Conservation (phyloP, 2,329 filamentous ascomycete species). For the Aspergillus carbonarius region DNA sequence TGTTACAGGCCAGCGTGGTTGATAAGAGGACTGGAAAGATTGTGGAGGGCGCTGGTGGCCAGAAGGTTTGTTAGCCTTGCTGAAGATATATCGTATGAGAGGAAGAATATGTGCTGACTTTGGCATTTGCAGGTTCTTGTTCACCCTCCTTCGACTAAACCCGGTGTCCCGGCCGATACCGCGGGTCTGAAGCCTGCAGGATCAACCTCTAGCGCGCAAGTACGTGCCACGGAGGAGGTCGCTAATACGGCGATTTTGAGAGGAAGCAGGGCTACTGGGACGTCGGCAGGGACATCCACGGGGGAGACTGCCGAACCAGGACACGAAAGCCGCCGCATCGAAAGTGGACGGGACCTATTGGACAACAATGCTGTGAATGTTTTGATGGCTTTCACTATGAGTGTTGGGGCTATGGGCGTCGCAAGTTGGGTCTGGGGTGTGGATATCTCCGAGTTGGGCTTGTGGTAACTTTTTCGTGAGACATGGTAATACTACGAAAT, state of each 20-base stretch:
- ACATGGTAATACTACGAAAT: neutral
- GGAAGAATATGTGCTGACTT: neutral
- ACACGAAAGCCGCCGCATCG: conserved; percentile 62
- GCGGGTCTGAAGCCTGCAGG: conserved; percentile 4
- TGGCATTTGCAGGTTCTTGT: conserved; percentile 32
- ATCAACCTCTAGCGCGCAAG: conserved; percentile 22
- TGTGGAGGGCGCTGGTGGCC: conserved; percentile 79
- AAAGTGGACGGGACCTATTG: conserved; percentile 70
- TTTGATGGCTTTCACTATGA: conserved; percentile 82
- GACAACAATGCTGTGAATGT: conserved; percentile 98
- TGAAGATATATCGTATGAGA: neutral
- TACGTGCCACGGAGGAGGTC: conserved; percentile 29
- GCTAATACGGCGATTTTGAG: conserved; percentile 30
- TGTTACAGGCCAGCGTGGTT: conserved; percentile 81
- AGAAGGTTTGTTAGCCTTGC: conserved; percentile 49
- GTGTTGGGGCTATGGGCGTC: conserved; percentile 69
- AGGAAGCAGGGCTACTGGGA: conserved; percentile 18
- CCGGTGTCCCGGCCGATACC: conserved; percentile 17
- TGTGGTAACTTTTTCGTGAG: neutral
- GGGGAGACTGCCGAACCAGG: conserved; percentile 25
- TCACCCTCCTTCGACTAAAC: conserved; percentile 33
- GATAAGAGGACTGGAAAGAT: conserved; percentile 83
- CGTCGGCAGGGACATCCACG: conserved; percentile 15
- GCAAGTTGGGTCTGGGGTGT: conserved; percentile 37
- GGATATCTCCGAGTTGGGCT: conserved; percentile 4